Conservation (phyloP, 768 basidiomycete genomes). For the Dentipellis fragilis region DNA sequence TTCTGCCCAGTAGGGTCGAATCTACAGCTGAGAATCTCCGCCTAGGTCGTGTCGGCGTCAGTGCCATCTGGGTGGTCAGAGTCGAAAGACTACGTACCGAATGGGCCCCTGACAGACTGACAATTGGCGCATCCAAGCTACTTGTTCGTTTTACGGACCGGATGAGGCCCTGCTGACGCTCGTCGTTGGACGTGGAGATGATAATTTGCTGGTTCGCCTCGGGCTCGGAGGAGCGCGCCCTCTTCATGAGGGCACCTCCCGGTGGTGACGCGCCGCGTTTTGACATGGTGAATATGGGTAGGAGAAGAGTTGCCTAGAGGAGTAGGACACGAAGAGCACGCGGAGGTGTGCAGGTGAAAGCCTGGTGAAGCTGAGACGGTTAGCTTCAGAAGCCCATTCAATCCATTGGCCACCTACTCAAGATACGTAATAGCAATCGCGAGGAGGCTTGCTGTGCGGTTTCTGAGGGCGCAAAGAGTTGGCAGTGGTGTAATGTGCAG, state of each 20-base stretch:
- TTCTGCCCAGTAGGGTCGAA: constrained; percentile 94
- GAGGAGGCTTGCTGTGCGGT: too few species aligned
- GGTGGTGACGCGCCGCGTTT: constrained; percentile 46
- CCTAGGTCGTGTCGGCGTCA: constrained; percentile 28
- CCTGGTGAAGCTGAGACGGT: too few species aligned
- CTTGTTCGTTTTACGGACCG: constrained; percentile 88
- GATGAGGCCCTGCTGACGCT: constrained; percentile 68
- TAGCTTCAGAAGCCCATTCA: too few species aligned
- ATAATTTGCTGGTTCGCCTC: constrained; percentile 53
- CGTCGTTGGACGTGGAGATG: constrained; percentile 68
- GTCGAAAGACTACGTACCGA: constrained; percentile 40
- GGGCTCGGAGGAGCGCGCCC: constrained; percentile 40
- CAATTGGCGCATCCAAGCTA: constrained; percentile 86
- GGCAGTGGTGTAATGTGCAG: too few species aligned
- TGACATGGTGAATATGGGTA: constrained; percentile 37
- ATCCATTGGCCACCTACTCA: too few species aligned
- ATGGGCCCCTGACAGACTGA: constrained; percentile 83
- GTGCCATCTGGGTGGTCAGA: neutral
- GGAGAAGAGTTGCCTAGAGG: too few species aligned
- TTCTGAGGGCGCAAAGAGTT: too few species aligned
- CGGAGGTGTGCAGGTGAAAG: too few species aligned
- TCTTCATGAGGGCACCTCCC: constrained; percentile 50
- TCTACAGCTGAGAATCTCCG: constrained; percentile 83
- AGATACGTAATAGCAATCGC: too few species aligned
- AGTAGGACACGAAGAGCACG: too few species aligned